Conservation (phyloP, 768 basidiomycete species). For the Psilocybe tampanensis region DNA sequence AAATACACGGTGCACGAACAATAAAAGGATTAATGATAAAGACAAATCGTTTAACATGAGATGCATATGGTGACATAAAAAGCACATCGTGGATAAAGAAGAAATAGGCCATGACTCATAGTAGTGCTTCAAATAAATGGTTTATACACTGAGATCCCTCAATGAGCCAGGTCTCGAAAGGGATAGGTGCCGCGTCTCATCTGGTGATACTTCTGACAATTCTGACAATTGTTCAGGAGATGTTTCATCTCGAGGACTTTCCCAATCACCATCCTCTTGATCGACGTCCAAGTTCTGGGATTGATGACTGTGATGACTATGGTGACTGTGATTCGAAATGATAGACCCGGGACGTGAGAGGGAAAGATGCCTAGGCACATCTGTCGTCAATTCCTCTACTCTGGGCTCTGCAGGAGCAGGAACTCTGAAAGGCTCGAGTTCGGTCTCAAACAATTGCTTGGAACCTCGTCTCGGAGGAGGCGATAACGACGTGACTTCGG, state of each 20-base stretch:
- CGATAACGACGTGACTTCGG: constrained; percentile 46
- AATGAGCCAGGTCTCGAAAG: constrained; percentile 56
- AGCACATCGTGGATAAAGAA: constrained; percentile 5
- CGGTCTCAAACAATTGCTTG: constrained; percentile 43
- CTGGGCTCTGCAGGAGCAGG: neutral
- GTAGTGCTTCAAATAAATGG: neutral
- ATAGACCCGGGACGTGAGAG: constrained; percentile 53
- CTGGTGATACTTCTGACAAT: constrained; percentile 24
- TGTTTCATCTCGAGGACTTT: constrained; percentile 15
- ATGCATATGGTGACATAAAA: constrained; percentile 5
- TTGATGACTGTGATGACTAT: constrained; percentile 22
- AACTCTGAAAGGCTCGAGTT: constrained; percentile 21
- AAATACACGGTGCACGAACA: neutral
- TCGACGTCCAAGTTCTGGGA: constrained; percentile 13
- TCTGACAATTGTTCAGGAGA: constrained; percentile 16
- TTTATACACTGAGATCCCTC: constrained; percentile 45
- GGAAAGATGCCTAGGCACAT: constrained; percentile 30
- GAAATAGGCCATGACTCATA: neutral
- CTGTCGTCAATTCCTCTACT: constrained; percentile 8
- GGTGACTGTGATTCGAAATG: constrained; percentile 38
- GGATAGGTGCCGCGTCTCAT: constrained; percentile 35
- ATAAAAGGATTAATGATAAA: neutral
- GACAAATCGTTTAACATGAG: neutral
- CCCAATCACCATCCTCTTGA: constrained; percentile 3
- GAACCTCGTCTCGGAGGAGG: constrained; percentile 68